phyloP scores from a whole-genome alignment of 1,284 basidiomycete species.

The Porogramme epimiltina region DNA sequence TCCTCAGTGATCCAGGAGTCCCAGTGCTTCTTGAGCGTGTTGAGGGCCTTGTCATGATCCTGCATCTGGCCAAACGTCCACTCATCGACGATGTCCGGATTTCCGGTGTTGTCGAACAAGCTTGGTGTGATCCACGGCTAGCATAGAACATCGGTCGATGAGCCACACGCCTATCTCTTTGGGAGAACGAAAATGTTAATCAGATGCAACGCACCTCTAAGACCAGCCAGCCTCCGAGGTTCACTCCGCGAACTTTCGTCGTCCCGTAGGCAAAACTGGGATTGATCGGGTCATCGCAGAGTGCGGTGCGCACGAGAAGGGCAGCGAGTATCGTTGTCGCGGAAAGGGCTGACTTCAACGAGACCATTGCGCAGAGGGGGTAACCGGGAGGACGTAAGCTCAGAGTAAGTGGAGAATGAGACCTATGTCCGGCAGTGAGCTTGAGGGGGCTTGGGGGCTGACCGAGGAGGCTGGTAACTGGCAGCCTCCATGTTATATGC shows the following conservation, averaged over 20 bases:
- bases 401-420: no score
- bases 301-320: conserved; percentile 20
- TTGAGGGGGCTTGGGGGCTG: no score
- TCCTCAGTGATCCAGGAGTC: conserved; percentile 78
- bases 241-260: conserved; percentile 70
- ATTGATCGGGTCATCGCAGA: conserved; percentile 35
- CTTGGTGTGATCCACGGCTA: conserved; percentile 87
- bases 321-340: conserved; percentile 21
- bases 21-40: conserved; percentile 70
- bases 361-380: not conserved
- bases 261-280: conserved; percentile 55
- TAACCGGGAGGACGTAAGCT: no score
- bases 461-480: no score
- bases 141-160: conserved; percentile 2
- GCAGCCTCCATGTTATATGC: no score
- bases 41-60: conserved; percentile 46
- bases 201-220: conserved; percentile 68
- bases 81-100: conserved; percentile 76
- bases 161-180: conserved; percentile 4
- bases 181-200: no score
- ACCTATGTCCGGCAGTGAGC: no score
- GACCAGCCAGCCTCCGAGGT: conserved; percentile 81
- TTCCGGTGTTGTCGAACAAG: conserved; percentile 81
- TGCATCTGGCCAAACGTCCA: conserved; percentile 82
- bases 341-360: not conserved